Evolutionary conservation across 805 yeast genomes (phyloP).

Genomic region (Candida piceae): DNA sequence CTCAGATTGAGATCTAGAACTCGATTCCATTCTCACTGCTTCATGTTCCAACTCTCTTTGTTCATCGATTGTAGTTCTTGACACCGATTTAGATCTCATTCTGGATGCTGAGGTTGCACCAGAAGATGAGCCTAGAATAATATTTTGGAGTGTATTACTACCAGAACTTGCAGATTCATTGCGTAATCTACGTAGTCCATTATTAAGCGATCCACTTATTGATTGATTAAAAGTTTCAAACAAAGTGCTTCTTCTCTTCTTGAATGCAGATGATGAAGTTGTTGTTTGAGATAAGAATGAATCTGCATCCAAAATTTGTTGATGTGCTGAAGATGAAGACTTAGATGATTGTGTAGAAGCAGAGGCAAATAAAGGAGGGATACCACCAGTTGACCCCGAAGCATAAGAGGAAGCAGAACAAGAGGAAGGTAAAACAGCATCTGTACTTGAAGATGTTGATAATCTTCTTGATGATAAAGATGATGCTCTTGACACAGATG

Average conservation of each 20-base stretch:
- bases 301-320: conserved; percentile 6
- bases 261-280: conserved; percentile 6
- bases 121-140: background rate
- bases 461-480: conserved; percentile 26
- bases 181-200: conserved; percentile 22
- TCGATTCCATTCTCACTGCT: conserved; percentile 10
- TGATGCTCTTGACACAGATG: conserved; percentile 23
- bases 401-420: conserved; percentile 9
- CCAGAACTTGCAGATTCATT: conserved; percentile 8
- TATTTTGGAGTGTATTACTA: background rate
- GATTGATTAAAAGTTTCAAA: conserved; percentile 25
- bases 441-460: conserved; percentile 20
- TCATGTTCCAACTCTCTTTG: conserved; percentile 13
- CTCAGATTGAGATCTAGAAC: conserved; percentile 18
- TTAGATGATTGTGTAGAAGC: conserved; percentile 4
- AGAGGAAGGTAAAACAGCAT: background rate
- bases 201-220: conserved; percentile 21
- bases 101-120: too few relatives aligned
- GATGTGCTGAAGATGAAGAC: background rate
- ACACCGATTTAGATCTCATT: conserved; percentile 13
- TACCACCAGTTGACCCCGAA: conserved; percentile 4
- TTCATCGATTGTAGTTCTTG: conserved; percentile 10
- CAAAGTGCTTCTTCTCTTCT: conserved; percentile 17
- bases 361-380: conserved; percentile 27
- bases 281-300: conserved; percentile 1